Evolutionary conservation across 2,329 filamentous ascomycete species (phyloP), one percentile per base, ranked within the genome.

Genomic region (Trichoderma koningiopsis): DNA sequence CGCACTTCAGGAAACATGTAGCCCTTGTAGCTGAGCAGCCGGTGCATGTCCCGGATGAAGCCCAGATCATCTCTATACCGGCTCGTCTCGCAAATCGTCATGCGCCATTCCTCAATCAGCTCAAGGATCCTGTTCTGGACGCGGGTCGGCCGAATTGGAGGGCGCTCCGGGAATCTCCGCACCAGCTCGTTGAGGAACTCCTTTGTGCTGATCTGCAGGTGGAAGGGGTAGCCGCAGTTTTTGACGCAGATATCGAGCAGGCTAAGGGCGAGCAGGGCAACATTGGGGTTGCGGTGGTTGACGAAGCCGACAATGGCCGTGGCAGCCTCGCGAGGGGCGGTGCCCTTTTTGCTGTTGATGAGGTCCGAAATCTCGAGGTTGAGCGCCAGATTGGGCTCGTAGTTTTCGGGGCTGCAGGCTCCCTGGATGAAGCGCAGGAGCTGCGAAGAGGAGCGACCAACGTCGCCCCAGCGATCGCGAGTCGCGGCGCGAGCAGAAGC

Each of bases 131-230:
- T 93, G 79, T 89, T 87, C 84, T 98, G 96, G 43, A 97, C 94
- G 72, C 94, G 88, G 55, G 92, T 93, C 55, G 93, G 85, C 71
- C 96, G 92, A 71, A 96, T 86, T 1, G 95, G 94, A 57, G 96
- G 96, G 29, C 95, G 88, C 82, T 99, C 96, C 59, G 96, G 96
- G 77, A 99, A 99, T 73, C 96, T 89, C 74, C 96, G 90, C 71
- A 99, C 96, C 70, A 99, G 89, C 83, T 99, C 96, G 82, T 99
- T 99, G 75, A 99, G 89, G 76, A 99, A 99, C 77, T 99, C 96
- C 81, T 99, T 99, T 74, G 96, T 98, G 81, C 92, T 94, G 78
- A 99, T 97, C 81, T 99, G 96, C 70, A 99, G 89, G 78, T 99
- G 96, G 81, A 99, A 99, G 1, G 96, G 94, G 79, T 99, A 99